Evolutionary conservation across 495 filamentous ascomycete genomes (phyloP), one percentile per base, ranked within the genome.

Genomic region (Trichoderma reesei): DNA sequence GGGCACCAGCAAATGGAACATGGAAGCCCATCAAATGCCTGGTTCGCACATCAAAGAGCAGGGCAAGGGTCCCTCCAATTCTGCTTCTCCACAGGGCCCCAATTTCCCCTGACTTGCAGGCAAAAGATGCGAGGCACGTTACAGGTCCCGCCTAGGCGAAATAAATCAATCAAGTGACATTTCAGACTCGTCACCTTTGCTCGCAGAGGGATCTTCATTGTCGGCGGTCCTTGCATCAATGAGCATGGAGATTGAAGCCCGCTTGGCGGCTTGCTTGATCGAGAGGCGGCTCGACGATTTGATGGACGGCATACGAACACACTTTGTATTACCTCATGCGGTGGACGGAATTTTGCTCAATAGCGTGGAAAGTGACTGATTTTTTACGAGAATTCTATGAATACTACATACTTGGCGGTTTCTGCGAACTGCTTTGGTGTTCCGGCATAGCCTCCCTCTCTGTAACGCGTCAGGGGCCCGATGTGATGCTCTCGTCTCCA

Each of bases 91-190:
- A 56, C 51, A 14, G 51, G 16, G 1, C 26, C 26, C 51, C 26
- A 56, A 56, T 56, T 56, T 56, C 51, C 51, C 51, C 51, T 56
- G 20, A 34, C 10, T 56, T 18, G 51, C 51, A 56, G 11, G 51
- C 20, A 10, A 31, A 33, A 7, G 20, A 56, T 56, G 51, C 51
- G 18, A 31, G 51, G 51, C 26, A 56, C 31, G 42, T 46, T 18
- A 16, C 51, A 33, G 31, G 20, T 34, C 26, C 11, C 11, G 31
- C 8, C 9, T 11, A 9, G 20, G 51, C 51, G 51, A 56, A 56
- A 56, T 46, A 14, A 46, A 46, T 2, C 38, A 39, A 39, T 39
- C 6, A 39, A 39, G 38, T 39, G 38, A 39, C 38, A 39, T 39
- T 46, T 14, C 8, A 46, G 8, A 9, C 41, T 9, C 41, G 41